Evolutionary conservation across 1,284 basidiomycete species (phyloP), one percentile per base, ranked within the genome.

Genomic region (Leucoagaricus sp.): DNA sequence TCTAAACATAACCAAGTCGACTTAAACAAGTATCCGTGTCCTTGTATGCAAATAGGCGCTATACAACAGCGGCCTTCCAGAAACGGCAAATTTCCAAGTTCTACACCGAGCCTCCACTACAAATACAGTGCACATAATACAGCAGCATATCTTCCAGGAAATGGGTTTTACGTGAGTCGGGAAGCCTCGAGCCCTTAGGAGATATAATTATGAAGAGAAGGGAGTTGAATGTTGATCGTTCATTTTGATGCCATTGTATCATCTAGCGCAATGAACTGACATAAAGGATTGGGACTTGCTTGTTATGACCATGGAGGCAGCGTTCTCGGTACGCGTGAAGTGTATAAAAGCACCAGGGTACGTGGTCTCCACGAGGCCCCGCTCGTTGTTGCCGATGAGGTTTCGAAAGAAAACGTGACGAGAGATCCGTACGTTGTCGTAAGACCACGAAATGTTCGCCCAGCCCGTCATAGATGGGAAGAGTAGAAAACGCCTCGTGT

Each of bases 11-110:
- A n/a, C n/a, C n/a, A n/a, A n/a, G n/a, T n/a, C n/a, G n/a, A n/a
- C n/a, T n/a, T n/a, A n/a, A n/a, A n/a, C n/a, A n/a, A n/a, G n/a
- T n/a, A n/a, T n/a, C n/a, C n/a, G n/a, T n/a, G n/a, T n/a, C n/a
- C n/a, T n/a, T 12, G 31, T 33, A 12, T 7, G 31, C 31, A 48
- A 48, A 48, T 34, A 48, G 46, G 33, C 46, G 46, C 46, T 48
- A 48, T 48, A 29, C 12, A 45, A 40, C n/a, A 40, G 31, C 31
- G 31, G 31, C 31, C 31, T 12, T 33, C 31, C 31, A 33, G 6
- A 33, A 33, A 33, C 31, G 31, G 31, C 29, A 10, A 23, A 12
- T 5, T 33, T 31, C 13, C 28, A 23, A 33, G 9, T 31, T 34
- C n/a, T 17, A 33, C 10, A n/a, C n/a, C n/a, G n/a, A n/a, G n/a